Percentiles rank a stretch among this genome's conserved stretches.
These are phyloP conservation scores for Oryza nivara DNA, from an alignment of 176 grass and related monocot genomes.

Conservation along the genomic window DNA sequence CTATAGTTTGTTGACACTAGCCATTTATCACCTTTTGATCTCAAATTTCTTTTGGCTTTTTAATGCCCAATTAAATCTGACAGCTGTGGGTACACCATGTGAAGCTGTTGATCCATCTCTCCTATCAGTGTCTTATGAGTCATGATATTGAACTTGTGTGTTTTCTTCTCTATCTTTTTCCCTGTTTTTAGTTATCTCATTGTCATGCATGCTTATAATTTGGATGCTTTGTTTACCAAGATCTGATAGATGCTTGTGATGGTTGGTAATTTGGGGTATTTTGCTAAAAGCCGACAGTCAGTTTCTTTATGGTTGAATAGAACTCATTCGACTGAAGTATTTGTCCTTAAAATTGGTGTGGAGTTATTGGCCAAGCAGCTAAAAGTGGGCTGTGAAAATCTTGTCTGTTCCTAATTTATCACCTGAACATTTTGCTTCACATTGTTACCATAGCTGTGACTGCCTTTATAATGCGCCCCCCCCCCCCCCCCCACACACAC, in stretches of 20 bases:
- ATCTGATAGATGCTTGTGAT: background rate
- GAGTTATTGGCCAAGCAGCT: background rate
- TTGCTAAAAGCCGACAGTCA: background rate
- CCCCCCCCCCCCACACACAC: background rate
- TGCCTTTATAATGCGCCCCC: background rate
- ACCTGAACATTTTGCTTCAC: background rate
- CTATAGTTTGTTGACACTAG: conserved; percentile 24
- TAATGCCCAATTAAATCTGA: conserved; percentile 15
- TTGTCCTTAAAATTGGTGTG: background rate
- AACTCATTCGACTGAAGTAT: background rate
- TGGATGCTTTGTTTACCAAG: background rate
- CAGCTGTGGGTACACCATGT: background rate
- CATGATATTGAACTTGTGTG: background rate
- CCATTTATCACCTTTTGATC: conserved; percentile 20
- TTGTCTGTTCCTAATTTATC: background rate
- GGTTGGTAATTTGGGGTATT: background rate
- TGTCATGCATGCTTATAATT: background rate
- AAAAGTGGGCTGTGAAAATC: background rate
- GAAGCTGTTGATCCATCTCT: conserved; percentile 10
- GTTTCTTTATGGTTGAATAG: background rate
- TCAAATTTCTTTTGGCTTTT: conserved; percentile 12
- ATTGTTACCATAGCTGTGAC: background rate
- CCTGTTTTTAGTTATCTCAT: background rate
- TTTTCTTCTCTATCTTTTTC: background rate
- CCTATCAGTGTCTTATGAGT: background rate